Evolutionary conservation across 371 early-diverging fungal species (phyloP), one percentile per base, ranked within the genome.

Genomic region (Mortierella sp.): DNA sequence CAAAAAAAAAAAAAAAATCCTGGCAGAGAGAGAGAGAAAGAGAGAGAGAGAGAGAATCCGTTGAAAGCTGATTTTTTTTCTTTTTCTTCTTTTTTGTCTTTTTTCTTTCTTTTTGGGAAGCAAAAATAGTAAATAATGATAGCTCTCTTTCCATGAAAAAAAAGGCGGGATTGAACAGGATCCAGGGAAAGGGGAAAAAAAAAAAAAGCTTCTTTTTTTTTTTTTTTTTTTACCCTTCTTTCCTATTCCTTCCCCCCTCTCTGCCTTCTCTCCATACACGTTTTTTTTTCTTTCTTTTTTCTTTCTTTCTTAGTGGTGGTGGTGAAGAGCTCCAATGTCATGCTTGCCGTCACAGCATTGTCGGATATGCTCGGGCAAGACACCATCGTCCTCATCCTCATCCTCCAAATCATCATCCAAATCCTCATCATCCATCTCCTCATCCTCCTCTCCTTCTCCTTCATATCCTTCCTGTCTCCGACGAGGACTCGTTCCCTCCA

Each of bases 331-430:
- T 6, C 80, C 73, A 45, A 79, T 73, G 56, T 79, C 80, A 44
- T 79, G 80, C 59, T 73, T 72, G 47, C 80, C 73, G 51, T 73
- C 80, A 51, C 80, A 72, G 66, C 72, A 79, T 58, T 72, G 79
- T 19, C 79, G 73, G 4, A 79, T 66, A 64, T 79, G 73, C 58
- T 79, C 80, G 1, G 80, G 80, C 30, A 79, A 50, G 46, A 72
- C 80, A 14, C 60, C 80, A 48, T 76, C 76, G 43, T 77, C 77
- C 0, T 70, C 72, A 23, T 79, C 80, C 9, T 72, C 68, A 5
- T 71, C 67, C 1, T 76, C 77, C 9, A 51, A 57, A 0, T 71
- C 66, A 21, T 53, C 59, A 15, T 50, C 62, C 37, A 23, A 4
- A 25, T 53, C 53, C 37, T 37, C 37, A 9, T 37, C 37, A 3